phyloP scores from a whole-genome alignment of 2,329 filamentous ascomycete genomes.

The Teratosphaeria viscida region DNA sequence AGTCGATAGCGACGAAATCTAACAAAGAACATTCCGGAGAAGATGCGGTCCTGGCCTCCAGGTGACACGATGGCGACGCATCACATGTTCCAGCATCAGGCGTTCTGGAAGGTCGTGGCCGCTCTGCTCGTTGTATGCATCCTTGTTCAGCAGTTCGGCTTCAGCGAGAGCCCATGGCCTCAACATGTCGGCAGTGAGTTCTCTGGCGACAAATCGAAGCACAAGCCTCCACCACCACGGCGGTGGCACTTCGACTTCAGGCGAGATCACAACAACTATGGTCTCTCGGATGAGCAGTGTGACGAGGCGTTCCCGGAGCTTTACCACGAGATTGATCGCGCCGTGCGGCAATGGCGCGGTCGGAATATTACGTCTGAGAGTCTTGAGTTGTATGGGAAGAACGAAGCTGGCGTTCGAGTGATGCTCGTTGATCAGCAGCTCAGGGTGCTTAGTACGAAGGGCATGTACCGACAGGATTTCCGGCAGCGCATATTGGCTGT shows the following conservation, averaged over 20 bases:
- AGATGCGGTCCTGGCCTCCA: neutral
- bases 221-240: neutral
- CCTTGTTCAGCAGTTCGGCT: constrained; percentile 9
- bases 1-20: neutral
- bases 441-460: neutral
- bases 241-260: constrained; percentile 6
- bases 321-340: constrained; percentile 22
- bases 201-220: neutral
- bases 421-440: constrained; percentile 28
- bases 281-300: constrained; percentile 21
- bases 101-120: constrained; percentile 10
- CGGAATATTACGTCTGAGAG: constrained; percentile 19
- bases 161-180: neutral
- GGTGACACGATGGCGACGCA: constrained; percentile 1
- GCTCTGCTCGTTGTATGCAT: constrained; percentile 10
- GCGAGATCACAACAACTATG: constrained; percentile 19
- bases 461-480: constrained; percentile 1
- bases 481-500: constrained; percentile 24
- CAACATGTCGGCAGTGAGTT: neutral
- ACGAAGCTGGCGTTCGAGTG: constrained; percentile 23
- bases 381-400: constrained; percentile 20
- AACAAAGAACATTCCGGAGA: neutral
- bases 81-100: neutral
- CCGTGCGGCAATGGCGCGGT: constrained; percentile 16
- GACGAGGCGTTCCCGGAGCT: constrained; percentile 22